A percentile compares a stretch with the other conserved stretches of the same genome.
These are phyloP conservation scores for Sungouiozyma ichnusensis DNA, from an alignment of 805 yeast species.

Conservation along the genomic window DNA sequence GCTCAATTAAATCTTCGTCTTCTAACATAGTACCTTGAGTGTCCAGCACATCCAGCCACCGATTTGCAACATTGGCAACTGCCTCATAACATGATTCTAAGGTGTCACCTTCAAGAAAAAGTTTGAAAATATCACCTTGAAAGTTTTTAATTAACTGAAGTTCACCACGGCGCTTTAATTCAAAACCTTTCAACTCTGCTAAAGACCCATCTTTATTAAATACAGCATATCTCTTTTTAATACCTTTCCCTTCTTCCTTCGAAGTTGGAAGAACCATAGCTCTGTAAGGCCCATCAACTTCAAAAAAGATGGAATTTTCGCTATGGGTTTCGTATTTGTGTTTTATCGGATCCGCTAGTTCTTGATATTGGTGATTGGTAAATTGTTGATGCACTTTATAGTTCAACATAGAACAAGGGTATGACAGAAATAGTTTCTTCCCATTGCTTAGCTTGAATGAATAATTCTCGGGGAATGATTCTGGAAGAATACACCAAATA, in stretches of 20 bases:
- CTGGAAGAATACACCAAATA: slow-evolving; percentile 96
- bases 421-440: slow-evolving; percentile 64
- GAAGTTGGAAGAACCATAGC: slow-evolving; percentile 98
- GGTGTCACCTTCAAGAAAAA: slow-evolving; percentile 76
- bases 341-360: slow-evolving; percentile 56
- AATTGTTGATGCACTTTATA: slow-evolving; percentile 83
- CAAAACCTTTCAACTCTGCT: slow-evolving; percentile 95
- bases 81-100: slow-evolving; percentile 74
- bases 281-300: slow-evolving; percentile 96
- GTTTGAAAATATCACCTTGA: slow-evolving; percentile 87
- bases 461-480: slow-evolving; percentile 85
- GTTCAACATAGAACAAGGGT: slow-evolving; percentile 94
- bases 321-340: slow-evolving; percentile 66
- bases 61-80: slow-evolving; percentile 86
- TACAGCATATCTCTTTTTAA: slow-evolving; percentile 94
- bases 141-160: slow-evolving; percentile 85
- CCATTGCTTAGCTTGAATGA: slow-evolving; percentile 65
- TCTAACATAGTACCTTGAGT: slow-evolving; percentile 78
- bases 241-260: slow-evolving; percentile 92
- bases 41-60: slow-evolving; percentile 92
- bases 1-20: slow-evolving; percentile 86
- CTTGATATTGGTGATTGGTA: slow-evolving; percentile 92
- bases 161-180: slow-evolving; percentile 93
- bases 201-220: slow-evolving; percentile 88
- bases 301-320: slow-evolving; percentile 93